Evolutionary conservation across 2,329 filamentous ascomycete species (phyloP), one percentile per base, ranked within the genome.

Genomic region (Hirsutella rhossiliensis): DNA sequence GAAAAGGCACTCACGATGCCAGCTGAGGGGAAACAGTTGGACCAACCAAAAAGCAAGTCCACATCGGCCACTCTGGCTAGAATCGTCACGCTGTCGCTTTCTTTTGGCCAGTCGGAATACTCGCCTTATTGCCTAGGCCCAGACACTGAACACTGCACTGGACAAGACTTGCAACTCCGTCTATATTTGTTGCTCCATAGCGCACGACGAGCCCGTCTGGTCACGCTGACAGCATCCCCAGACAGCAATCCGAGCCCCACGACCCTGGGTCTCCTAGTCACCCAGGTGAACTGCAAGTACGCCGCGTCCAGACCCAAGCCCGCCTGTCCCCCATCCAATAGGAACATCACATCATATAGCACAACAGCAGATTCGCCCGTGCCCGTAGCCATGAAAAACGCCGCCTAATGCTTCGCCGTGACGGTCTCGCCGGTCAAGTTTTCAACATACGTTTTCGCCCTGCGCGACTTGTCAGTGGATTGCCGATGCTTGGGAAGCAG

Each of bases 361-460:
- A 11, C n/a, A 37, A 17, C 6, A 29, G 15, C n/a, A 30, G 3
- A 17, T 13, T 23, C 40, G 18, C 29, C 31, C 39, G n/a, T 32
- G 27, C 17, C 30, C 27, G 29, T 20, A 30, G 34, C 34, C 31
- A 34, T 17, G 20, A 11, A 36, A 42, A 63, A 62, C 59, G 61
- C 63, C 59, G 60, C 57, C 64, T 78, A 82, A 73, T 82, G 78
- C 73, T 82, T 82, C 57, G 76, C 76, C 51, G 78, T 78, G 56
- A 80, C 76, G 57, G 62, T 55, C 23, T 82, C 78, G 48, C 78
- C 78, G 41, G 78, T 82, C 60, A 82, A 48, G 62, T 77, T 77
- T 64, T 82, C 78, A 50, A 82, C 76, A 53, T 82, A 81, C 44
- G 68, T 69, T 68, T 82, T 82, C 49, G 78, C 78, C 71, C 78